A percentile compares a stretch with the other conserved stretches of the same genome.
Conservation (phyloP, 257 asterid genomes). For the Mentha longifolia region DNA sequence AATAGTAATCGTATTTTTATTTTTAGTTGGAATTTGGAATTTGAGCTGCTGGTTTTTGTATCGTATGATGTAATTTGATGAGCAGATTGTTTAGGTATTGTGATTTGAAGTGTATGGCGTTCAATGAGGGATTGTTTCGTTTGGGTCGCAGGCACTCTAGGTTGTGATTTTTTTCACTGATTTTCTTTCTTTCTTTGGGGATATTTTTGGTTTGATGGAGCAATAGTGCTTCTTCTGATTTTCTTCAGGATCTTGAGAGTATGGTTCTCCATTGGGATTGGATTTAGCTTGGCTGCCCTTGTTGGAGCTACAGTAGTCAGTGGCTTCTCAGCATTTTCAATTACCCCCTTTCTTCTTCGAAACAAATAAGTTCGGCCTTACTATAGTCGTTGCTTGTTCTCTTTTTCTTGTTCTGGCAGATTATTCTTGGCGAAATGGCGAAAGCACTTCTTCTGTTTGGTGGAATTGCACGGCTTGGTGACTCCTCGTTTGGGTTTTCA, state of each 20-base stretch:
- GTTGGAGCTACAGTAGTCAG: constrained; percentile 63
- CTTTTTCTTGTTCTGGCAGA: constrained; percentile 44
- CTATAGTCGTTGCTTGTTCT: constrained; percentile 3
- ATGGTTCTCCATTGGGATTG: constrained; percentile 86
- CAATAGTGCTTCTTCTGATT: background rate
- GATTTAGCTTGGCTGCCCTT: constrained; percentile 68
- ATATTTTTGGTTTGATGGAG: background rate
- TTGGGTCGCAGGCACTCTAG: constrained; percentile 76
- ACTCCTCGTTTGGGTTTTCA: constrained; percentile 49
- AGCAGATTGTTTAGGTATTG: constrained; percentile 60
- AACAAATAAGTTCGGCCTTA: background rate
- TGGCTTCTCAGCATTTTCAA: constrained; percentile 8
- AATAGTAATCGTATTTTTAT: constrained; percentile 20
- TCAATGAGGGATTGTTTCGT: constrained; percentile 72
- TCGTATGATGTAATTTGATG: constrained; percentile 14
- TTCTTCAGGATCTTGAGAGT: constrained; percentile 57
- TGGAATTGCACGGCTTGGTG: constrained; percentile 39
- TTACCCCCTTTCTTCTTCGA: background rate
- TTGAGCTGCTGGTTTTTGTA: constrained; percentile 5
- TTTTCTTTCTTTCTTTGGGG: background rate
- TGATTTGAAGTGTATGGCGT: constrained; percentile 60
- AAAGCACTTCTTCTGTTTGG: constrained; percentile 44
- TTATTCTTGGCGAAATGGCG: constrained; percentile 59
- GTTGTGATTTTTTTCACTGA: constrained; percentile 34
- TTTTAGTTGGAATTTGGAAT: background rate